Base-by-base conservation (phyloP, 228 moss, liverwort and hornwort species). In the Sphagnum fallax region DNA sequence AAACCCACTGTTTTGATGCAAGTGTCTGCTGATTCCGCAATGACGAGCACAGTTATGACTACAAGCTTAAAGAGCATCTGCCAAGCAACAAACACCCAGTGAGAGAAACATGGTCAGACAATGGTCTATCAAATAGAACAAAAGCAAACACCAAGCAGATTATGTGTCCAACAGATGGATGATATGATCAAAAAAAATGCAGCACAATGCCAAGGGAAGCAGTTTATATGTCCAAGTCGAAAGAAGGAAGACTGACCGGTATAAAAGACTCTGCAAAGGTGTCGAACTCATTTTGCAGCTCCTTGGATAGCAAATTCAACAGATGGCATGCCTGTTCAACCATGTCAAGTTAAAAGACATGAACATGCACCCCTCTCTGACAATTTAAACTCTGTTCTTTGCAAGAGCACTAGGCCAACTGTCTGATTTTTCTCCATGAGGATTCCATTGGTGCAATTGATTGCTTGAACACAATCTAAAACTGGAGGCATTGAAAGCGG, bases 11-110 rank as follows among this genome's bases (percentile, higher is more conserved):
- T 91, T 88, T 91, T 94, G 65, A 94, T 89, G 79, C 94, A 91
- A 11, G 65, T 82, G 62, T 94, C 85, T 13, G 89, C 91, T 53
- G 91, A 89, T 69, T 94, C 88, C 12, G 91, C 94, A 72, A 94
- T 94, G 6, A 94, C 94, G 47, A 89, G 74, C 60, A 91, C 89
- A 6, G 91, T 89, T 64, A 91, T 91, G 9, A 94, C 87, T 6
- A 94, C 91, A 72, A 84, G 75, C 63, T 88, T 94, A 74, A 91
- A 89, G 16, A 94, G 79, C 61, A 89, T 66, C 86, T 89, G 77
- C 77, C 63, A 51, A 59, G 12, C 55, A 55, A 8, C 55, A 8
- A 55, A 8, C 55, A 55, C 32, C 32, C 32, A 32, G 32, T 32
- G 32, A 32, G 32, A 32, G 32, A 32, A 32, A 32, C 2, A 32